Evolutionary conservation across 2,329 filamentous ascomycete species (phyloP).

Genomic region (Arthrobotrys entomopaga): DNA sequence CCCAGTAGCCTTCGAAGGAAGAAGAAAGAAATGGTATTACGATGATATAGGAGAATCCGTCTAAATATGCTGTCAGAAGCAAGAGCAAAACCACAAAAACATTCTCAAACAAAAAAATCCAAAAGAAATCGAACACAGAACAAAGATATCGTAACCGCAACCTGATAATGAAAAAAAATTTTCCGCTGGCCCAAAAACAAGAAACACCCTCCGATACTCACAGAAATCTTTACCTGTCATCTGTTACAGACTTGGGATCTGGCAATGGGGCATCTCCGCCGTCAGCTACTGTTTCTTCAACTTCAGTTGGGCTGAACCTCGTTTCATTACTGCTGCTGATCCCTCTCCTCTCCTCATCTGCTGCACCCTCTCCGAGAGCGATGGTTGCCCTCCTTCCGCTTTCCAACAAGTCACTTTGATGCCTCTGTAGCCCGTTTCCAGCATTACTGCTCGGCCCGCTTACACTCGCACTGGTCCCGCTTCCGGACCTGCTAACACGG

Average conservation of each 20-base stretch:
- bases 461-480: slow-evolving; percentile 22
- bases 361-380: slow-evolving; percentile 34
- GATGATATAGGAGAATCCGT: slow-evolving; percentile 3
- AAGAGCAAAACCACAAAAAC: background rate
- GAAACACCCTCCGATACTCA: background rate
- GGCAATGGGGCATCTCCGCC: slow-evolving; percentile 49
- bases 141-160: slow-evolving; percentile 1
- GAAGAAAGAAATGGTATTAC: slow-evolving; percentile 6
- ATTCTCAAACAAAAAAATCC: background rate
- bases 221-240: background rate
- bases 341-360: slow-evolving; percentile 26
- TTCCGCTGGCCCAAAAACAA: slow-evolving; percentile 9
- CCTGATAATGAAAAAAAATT: background rate
- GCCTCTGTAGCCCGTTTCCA: slow-evolving; percentile 24
- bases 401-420: slow-evolving; percentile 20
- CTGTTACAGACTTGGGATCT: slow-evolving; percentile 17
- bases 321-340: background rate
- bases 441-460: slow-evolving; percentile 29
- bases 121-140: background rate
- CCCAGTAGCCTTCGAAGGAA: background rate
- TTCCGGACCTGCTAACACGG: slow-evolving; percentile 29
- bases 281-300: slow-evolving; percentile 37
- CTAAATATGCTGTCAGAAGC: background rate
- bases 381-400: slow-evolving; percentile 34
- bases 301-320: slow-evolving; percentile 11